phyloP scores from a whole-genome alignment of 2,329 filamentous ascomycete genomes.

The Fusarium napiforme region DNA sequence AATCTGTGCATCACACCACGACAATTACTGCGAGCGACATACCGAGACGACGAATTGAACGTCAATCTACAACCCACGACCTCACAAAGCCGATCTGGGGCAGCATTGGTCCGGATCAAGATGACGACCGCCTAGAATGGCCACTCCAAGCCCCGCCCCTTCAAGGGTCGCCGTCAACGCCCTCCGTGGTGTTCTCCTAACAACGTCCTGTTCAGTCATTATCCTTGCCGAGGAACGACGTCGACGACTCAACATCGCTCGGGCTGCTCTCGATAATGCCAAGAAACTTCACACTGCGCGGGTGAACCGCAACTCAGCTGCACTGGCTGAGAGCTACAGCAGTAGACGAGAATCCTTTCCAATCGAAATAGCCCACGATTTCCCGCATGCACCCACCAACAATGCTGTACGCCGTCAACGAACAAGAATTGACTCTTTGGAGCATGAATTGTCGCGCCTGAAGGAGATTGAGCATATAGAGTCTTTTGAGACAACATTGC shows the following conservation, averaged over 20 bases:
- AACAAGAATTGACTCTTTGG: conserved; percentile 27
- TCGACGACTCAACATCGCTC: conserved; percentile 63
- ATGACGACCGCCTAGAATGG: conserved; percentile 54
- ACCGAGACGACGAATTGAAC: conserved; percentile 40
- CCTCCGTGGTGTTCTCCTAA: conserved; percentile 65
- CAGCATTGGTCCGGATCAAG: conserved; percentile 16
- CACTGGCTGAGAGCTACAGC: conserved; percentile 42
- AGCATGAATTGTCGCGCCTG: neutral
- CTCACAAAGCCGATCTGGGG: neutral
- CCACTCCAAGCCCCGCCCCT: conserved; percentile 60
- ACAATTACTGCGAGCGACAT: conserved; percentile 35
- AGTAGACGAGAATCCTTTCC: conserved; percentile 40
- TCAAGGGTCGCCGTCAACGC: conserved; percentile 66
- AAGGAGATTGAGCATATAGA: conserved; percentile 11
- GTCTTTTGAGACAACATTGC: conserved; percentile 14
- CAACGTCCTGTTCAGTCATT: conserved; percentile 67
- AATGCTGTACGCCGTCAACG: conserved; percentile 47
- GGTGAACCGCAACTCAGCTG: conserved; percentile 45
- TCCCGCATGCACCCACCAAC: conserved; percentile 34
- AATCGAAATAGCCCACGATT: conserved; percentile 42
- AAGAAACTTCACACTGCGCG: conserved; percentile 59
- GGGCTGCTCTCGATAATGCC: conserved; percentile 63
- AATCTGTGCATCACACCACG: conserved; percentile 39
- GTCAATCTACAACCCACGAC: conserved; percentile 1
- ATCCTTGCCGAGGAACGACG: conserved; percentile 67